Evolutionary conservation across 2,329 filamentous ascomycete genomes (phyloP).

Genomic region (Claviceps sp.): DNA sequence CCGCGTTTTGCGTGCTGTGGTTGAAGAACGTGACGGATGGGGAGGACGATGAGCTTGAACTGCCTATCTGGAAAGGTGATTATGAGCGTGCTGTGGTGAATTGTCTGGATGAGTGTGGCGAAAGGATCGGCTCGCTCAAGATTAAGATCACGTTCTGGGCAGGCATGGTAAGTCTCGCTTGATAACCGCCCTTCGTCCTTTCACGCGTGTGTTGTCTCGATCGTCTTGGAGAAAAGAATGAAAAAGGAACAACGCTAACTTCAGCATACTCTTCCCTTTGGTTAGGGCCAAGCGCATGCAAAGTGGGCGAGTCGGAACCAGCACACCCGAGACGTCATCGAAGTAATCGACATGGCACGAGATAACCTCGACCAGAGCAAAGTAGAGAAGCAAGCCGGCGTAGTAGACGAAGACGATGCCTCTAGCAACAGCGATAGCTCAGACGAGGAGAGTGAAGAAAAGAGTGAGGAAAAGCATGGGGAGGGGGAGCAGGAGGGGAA

Average conservation of each 20-base stretch:
- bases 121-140: conserved; percentile 32
- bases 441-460: conserved; percentile 16
- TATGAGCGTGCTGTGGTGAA: conserved; percentile 32
- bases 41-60: conserved; percentile 41
- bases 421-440: conserved; percentile 18
- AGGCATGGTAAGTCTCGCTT: conserved; percentile 18
- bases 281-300: conserved; percentile 22
- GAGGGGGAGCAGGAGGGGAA: conserved; percentile 15
- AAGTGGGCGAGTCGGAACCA: conserved; percentile 21
- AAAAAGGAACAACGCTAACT: too few species aligned
- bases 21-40: conserved; percentile 57
- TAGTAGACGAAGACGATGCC: conserved; percentile 18
- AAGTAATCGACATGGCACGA: conserved; percentile 32
- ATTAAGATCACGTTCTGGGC: conserved; percentile 22
- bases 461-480: conserved; percentile 18
- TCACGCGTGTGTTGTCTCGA: not conserved
- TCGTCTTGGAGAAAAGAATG: too few species aligned
- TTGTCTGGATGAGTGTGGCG: conserved; percentile 30
- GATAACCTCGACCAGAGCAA: conserved; percentile 20
- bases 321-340: conserved; percentile 24
- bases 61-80: conserved; percentile 54
- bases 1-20: conserved; percentile 54
- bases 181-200: not conserved
- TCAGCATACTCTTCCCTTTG: not conserved
- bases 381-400: conserved; percentile 21